These are phyloP conservation scores for Fibroporia radiculosa DNA, from an alignment of 768 basidiomycete genomes.

Conservation along the genomic window DNA sequence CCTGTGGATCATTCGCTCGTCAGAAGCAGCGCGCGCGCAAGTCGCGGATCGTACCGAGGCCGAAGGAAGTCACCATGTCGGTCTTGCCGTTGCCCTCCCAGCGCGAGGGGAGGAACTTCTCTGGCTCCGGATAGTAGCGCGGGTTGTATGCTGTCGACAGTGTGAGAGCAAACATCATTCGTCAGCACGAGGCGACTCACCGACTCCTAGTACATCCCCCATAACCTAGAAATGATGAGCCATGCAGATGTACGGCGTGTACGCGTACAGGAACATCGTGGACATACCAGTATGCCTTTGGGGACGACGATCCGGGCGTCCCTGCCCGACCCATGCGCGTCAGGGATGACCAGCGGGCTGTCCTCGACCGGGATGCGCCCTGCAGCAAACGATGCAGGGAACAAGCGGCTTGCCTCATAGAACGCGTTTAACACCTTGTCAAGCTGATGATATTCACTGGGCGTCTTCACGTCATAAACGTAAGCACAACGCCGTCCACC, in stretches of 20 bases:
- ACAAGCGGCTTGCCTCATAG: constrained; percentile 27
- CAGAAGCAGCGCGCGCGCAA: too few species aligned
- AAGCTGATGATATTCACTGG: constrained; percentile 22
- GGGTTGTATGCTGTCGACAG: constrained; percentile 29
- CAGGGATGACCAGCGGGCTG: constrained; percentile 14
- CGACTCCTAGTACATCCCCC: background rate
- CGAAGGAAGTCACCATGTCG: constrained; percentile 10
- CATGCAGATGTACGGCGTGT: too few species aligned
- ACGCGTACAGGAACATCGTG: too few species aligned
- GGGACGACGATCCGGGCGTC: background rate
- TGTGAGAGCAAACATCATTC: too few species aligned
- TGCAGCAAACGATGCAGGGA: constrained; percentile 23
- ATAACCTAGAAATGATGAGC: background rate
- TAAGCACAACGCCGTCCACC: too few species aligned
- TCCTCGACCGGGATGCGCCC: constrained; percentile 24
- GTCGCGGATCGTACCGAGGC: constrained; percentile 15
- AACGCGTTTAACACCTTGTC: constrained; percentile 24
- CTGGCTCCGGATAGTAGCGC: constrained; percentile 28
- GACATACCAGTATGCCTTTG: background rate
- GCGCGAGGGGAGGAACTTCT: constrained; percentile 28
- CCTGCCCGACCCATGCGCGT: background rate
- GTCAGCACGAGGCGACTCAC: background rate
- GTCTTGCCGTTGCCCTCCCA: constrained; percentile 26
- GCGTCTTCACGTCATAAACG: too few species aligned
- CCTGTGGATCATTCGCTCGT: too few species aligned